These are phyloP conservation scores for Pythium volutum DNA, from an alignment of 352 stramenopile species.

Conservation along the genomic window DNA sequence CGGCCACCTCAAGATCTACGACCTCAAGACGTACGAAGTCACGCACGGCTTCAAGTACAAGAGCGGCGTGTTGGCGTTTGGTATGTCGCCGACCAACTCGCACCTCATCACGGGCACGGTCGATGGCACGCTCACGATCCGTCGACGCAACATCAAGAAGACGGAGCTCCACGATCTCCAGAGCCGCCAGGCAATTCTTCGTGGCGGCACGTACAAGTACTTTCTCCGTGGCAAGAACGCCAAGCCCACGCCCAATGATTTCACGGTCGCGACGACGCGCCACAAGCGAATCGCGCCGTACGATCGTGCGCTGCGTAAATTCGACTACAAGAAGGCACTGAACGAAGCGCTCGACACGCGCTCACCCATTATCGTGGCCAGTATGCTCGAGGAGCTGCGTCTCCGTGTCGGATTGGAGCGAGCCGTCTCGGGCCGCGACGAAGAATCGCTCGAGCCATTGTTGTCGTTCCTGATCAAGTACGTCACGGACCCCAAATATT, in stretches of 20 bases:
- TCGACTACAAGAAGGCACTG: constrained; percentile 95
- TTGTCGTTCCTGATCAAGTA: constrained; percentile 95
- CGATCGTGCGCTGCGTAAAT: constrained; percentile 92
- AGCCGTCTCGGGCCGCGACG: constrained; percentile 90
- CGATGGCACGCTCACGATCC: constrained; percentile 81
- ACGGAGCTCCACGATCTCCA: constrained; percentile 60
- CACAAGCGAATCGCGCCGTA: constrained; percentile 91
- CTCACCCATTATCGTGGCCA: constrained; percentile 89
- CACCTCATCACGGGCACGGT: constrained; percentile 77
- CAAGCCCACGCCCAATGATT: constrained; percentile 70
- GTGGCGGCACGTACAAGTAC: constrained; percentile 87
- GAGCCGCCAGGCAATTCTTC: constrained; percentile 68
- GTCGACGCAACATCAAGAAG: constrained; percentile 71
- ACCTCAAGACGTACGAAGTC: constrained; percentile 90
- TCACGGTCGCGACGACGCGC: constrained; percentile 73
- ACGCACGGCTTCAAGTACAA: constrained; percentile 88
- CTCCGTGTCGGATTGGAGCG: constrained; percentile 88
- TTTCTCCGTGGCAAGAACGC: constrained; percentile 87
- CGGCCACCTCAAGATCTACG: constrained; percentile 93
- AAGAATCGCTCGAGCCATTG: constrained; percentile 93
- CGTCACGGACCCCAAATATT: constrained; percentile 94
- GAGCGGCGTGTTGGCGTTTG: constrained; percentile 76
- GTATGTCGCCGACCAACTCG: constrained; percentile 82
- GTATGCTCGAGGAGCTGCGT: constrained; percentile 94
- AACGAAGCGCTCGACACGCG: constrained; percentile 92